Evolutionary conservation across 148 eudicot species (phyloP).

Genomic region (Vaccinium vitisidaea): DNA sequence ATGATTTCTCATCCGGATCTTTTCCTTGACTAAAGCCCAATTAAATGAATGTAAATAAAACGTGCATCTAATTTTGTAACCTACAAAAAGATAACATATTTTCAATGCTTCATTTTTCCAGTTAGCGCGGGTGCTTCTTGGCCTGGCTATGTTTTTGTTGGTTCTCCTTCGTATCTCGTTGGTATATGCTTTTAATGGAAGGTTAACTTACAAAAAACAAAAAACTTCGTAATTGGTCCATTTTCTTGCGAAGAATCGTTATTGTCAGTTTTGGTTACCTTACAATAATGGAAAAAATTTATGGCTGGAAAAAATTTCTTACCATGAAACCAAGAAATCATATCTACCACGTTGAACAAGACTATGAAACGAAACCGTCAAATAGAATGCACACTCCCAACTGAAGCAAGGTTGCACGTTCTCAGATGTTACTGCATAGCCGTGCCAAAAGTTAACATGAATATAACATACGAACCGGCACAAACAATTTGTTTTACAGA

Average conservation of each 20-base stretch:
- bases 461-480: background rate
- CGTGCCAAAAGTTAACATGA: background rate
- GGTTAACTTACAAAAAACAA: too few relatives aligned
- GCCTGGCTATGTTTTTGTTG: too few relatives aligned
- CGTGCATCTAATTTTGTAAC: too few relatives aligned
- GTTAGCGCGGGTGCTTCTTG: too few relatives aligned
- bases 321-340: background rate
- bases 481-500: slow-evolving; percentile 2
- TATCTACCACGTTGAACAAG: background rate
- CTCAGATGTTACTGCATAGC: background rate
- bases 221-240: background rate
- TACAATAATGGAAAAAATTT: background rate
- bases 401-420: background rate
- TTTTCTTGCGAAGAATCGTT: background rate
- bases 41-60: too few relatives aligned
- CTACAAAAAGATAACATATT: too few relatives aligned
- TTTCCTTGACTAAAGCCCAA: too few relatives aligned
- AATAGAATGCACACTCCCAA: background rate
- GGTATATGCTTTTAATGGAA: too few relatives aligned
- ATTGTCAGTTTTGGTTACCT: background rate
- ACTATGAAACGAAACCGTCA: background rate
- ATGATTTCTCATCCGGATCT: too few relatives aligned
- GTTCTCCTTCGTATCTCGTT: too few relatives aligned
- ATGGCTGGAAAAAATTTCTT: background rate
- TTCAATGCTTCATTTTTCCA: too few relatives aligned